These are phyloP conservation scores for Mycena belliarum DNA, from an alignment of 768 basidiomycete genomes.

Conservation along the genomic window DNA sequence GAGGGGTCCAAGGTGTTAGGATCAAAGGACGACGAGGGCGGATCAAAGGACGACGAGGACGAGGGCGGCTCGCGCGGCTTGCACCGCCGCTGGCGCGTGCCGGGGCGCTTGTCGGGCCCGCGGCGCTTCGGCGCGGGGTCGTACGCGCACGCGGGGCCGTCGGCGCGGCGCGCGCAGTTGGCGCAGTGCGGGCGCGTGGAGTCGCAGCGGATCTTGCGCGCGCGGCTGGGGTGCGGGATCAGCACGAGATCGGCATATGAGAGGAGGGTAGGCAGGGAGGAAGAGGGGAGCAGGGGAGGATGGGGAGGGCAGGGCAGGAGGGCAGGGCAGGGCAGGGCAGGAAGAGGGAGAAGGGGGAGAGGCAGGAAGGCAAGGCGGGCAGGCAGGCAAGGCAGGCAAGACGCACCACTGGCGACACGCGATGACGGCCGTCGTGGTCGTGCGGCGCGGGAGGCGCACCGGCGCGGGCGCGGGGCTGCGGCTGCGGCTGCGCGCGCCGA, in stretches of 20 bases:
- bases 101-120: constrained; percentile 59
- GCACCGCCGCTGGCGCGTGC: constrained; percentile 55
- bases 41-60: not conserved
- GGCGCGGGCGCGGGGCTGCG: not conserved
- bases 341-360: not conserved
- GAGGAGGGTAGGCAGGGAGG: too few relatives aligned
- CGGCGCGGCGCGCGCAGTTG: constrained; percentile 52
- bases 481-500: not conserved
- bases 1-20: too few relatives aligned
- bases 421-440: constrained; percentile 13
- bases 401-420: constrained; percentile 19
- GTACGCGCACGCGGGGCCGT: constrained; percentile 54
- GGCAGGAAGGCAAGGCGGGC: not conserved
- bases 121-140: constrained; percentile 56
- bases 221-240: constrained; percentile 38
- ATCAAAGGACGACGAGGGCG: too few relatives aligned
- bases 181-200: constrained; percentile 56
- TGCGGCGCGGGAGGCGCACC: constrained; percentile 1
- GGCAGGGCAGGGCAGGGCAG: too few relatives aligned
- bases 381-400: not conserved
- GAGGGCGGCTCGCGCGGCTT: constrained; percentile 41
- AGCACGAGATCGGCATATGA: too few relatives aligned
- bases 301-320: too few relatives aligned
- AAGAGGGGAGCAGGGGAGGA: too few relatives aligned
- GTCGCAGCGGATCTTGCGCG: constrained; percentile 61